Evolutionary conservation across 495 filamentous ascomycete species (phyloP).

Genomic region (Penicillium parvum): DNA sequence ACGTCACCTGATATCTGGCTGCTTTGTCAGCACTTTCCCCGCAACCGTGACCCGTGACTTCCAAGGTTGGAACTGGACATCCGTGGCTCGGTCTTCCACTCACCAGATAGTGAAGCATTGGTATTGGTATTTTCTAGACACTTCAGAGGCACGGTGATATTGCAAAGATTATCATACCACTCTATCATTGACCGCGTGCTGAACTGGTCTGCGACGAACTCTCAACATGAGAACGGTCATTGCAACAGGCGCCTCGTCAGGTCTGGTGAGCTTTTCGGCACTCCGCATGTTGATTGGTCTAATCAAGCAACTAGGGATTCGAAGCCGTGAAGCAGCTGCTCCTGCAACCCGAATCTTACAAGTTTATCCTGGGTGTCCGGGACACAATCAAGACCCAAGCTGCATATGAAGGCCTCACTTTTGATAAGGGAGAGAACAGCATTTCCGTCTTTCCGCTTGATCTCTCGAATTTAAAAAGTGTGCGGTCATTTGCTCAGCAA

Average conservation of each 20-base stretch:
- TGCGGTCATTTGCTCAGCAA: constrained; percentile 22
- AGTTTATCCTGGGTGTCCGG: constrained; percentile 27
- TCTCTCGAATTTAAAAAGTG: constrained; percentile 19
- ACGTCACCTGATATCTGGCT: no score
- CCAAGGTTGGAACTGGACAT: no score
- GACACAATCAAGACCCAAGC: constrained; percentile 18
- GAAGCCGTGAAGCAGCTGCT: constrained; percentile 28
- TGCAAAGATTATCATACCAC: no score
- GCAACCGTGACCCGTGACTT: no score
- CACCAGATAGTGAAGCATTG: no score
- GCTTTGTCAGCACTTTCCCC: no score
- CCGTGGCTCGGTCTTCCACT: no score
- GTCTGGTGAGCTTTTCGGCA: constrained; percentile 17
- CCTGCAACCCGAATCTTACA: constrained; percentile 20
- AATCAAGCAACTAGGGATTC: constrained; percentile 25
- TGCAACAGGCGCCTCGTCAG: constrained; percentile 28
- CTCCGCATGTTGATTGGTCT: background rate
- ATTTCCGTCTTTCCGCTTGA: constrained; percentile 23
- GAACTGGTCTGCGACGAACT: no score
- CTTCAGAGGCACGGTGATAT: no score
- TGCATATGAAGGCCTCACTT: constrained; percentile 20
- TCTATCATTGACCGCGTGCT: no score
- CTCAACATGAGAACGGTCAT: constrained; percentile 20
- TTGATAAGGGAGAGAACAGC: constrained; percentile 17
- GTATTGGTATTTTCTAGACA: no score